Percentiles rank a stretch among this genome's conserved stretches.
phyloP scores from a whole-genome alignment of 2,329 filamentous ascomycete genomes.

The Cordyceps pruinosa region DNA sequence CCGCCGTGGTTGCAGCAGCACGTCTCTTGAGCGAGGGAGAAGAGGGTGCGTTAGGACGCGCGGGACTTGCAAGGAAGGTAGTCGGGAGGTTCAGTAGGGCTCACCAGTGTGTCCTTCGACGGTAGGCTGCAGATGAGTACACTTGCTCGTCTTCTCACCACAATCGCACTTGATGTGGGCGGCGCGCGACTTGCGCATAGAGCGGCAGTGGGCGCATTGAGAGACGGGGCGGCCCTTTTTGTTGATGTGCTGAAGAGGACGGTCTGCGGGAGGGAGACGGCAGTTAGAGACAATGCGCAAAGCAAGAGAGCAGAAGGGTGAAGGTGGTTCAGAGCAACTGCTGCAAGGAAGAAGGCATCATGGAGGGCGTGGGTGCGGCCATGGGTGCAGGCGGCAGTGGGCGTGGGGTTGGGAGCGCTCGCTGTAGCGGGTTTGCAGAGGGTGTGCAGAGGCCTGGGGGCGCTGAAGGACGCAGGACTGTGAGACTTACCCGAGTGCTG shows the following conservation, averaged over 20 bases:
- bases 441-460: neutral
- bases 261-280: constrained; percentile 50
- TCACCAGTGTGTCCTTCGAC: constrained; percentile 55
- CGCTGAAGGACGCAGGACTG: no score
- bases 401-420: neutral
- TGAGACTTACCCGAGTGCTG: constrained; percentile 82
- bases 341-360: neutral
- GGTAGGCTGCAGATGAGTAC: constrained; percentile 51
- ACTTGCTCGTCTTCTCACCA: constrained; percentile 79
- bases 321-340: neutral
- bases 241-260: constrained; percentile 87
- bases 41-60: constrained; percentile 12
- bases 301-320: neutral
- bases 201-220: constrained; percentile 94
- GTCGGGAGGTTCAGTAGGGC: constrained; percentile 18
- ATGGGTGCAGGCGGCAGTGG: neutral
- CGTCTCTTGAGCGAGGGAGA: constrained; percentile 40
- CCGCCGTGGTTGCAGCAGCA: constrained; percentile 66
- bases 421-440: neutral
- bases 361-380: neutral
- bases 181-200: constrained; percentile 90
- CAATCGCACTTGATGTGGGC: constrained; percentile 97
- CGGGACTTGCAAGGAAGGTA: neutral
- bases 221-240: constrained; percentile 97
- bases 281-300: neutral